Conservation (phyloP, 2,329 filamentous ascomycete species). For the Phialemonium atrogriseum region DNA sequence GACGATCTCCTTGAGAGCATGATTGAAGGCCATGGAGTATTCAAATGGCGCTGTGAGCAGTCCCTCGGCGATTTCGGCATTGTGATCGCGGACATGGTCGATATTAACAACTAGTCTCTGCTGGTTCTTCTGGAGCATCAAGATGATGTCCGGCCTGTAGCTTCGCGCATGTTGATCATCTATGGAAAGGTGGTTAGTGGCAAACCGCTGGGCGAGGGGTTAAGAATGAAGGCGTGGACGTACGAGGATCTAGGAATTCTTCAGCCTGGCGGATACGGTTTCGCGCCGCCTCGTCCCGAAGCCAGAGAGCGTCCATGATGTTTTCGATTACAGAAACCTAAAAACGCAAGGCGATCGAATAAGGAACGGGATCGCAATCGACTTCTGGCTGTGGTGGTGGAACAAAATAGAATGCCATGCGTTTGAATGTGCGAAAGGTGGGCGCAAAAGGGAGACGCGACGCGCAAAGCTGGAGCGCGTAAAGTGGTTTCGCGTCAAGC, state of each 20-base stretch:
- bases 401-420: not conserved
- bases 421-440: not conserved
- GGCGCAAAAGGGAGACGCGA: constrained; percentile 9
- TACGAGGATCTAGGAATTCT: constrained; percentile 92
- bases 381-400: too few relatives aligned
- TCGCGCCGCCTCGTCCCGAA: constrained; percentile 76
- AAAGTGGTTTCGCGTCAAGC: constrained; percentile 12
- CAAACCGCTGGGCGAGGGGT: constrained; percentile 4
- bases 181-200: constrained; percentile 14
- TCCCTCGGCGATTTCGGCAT: constrained; percentile 66
- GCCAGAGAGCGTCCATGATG: constrained; percentile 63
- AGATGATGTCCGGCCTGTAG: constrained; percentile 82
- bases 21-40: constrained; percentile 79
- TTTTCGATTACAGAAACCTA: constrained; percentile 4
- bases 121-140: constrained; percentile 62
- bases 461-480: constrained; percentile 9
- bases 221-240: constrained; percentile 19
- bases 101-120: constrained; percentile 65
- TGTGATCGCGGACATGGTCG: constrained; percentile 87
- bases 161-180: constrained; percentile 52
- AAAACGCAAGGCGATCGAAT: too few relatives aligned
- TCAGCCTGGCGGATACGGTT: constrained; percentile 81
- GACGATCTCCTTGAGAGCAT: constrained; percentile 82
- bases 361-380: too few relatives aligned
- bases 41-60: constrained; percentile 84